phyloP scores from a whole-genome alignment of 805 yeast genomes.

The Candida sithepensis region DNA sequence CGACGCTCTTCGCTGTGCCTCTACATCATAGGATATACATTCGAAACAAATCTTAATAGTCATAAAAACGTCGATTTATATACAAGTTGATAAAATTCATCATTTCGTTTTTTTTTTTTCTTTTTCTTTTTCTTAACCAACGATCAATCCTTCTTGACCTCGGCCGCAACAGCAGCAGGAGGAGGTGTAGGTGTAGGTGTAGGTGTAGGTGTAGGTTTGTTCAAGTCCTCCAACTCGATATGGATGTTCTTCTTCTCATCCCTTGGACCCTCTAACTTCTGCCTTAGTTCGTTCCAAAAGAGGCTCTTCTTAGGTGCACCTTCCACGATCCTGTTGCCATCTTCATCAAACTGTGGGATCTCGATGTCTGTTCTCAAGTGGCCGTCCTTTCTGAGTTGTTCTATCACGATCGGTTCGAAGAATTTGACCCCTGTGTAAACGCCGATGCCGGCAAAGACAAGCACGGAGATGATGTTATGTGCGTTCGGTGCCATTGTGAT shows the following conservation, averaged over 20 bases:
- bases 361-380: constrained; percentile 56
- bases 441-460: constrained; percentile 34
- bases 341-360: constrained; percentile 49
- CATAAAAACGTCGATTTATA: too few relatives aligned
- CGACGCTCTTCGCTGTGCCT: too few relatives aligned
- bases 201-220: not conserved
- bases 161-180: too few relatives aligned
- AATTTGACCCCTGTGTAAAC: constrained; percentile 57
- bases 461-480: constrained; percentile 22
- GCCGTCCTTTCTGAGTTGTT: constrained; percentile 63
- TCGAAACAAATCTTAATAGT: too few relatives aligned
- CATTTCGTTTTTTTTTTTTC: not conserved
- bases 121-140: not conserved
- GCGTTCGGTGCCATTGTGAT: constrained; percentile 10
- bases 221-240: constrained; percentile 4
- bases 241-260: constrained; percentile 13
- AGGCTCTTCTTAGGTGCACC: constrained; percentile 16
- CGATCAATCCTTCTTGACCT: too few relatives aligned
- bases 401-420: constrained; percentile 72
- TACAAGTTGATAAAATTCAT: too few relatives aligned
- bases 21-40: too few relatives aligned
- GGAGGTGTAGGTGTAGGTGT: not conserved
- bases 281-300: constrained; percentile 20
- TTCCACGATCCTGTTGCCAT: constrained; percentile 32
- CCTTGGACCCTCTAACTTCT: constrained; percentile 15